phyloP scores from a whole-genome alignment of 2,329 filamentous ascomycete genomes.

The Colletotrichum australisinense region DNA sequence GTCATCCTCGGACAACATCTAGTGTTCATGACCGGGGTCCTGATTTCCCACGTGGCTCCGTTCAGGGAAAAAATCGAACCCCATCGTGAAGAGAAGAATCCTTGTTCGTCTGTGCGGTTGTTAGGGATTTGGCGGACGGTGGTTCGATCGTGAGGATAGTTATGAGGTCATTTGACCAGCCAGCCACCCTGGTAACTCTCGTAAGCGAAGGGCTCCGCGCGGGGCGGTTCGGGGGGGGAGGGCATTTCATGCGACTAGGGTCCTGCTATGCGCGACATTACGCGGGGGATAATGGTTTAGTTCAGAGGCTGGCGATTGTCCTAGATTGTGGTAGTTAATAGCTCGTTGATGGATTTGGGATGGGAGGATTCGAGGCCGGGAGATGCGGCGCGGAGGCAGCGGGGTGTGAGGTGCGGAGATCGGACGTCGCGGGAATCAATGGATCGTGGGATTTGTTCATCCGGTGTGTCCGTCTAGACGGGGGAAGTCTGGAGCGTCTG shows the following conservation, averaged over 20 bases:
- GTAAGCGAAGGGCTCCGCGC: neutral
- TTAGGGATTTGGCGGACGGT: neutral
- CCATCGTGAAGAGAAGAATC: neutral
- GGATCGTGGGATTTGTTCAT: neutral
- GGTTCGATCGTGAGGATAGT: neutral
- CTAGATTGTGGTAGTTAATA: neutral
- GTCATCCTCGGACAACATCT: neutral
- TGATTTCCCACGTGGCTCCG: neutral
- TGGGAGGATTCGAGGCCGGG: neutral
- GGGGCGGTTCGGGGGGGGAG: no score
- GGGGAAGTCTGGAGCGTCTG: no score
- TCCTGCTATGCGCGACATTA: neutral
- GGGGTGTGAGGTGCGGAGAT: no score
- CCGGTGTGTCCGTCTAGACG: neutral
- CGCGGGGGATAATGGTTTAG: neutral
- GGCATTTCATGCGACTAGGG: conserved; percentile 2
- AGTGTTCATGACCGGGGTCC: neutral
- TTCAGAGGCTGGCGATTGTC: neutral
- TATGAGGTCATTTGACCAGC: neutral
- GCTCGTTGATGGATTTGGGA: neutral
- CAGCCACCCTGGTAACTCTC: neutral
- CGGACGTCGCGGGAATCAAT: no score
- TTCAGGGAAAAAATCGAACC: neutral
- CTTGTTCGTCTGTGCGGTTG: neutral
- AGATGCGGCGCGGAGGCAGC: neutral